Percentiles rank a stretch among this genome's conserved stretches.
Evolutionary conservation across 163 green algal genomes (phyloP).

Genomic region (Trebouxia gelatinosa): DNA sequence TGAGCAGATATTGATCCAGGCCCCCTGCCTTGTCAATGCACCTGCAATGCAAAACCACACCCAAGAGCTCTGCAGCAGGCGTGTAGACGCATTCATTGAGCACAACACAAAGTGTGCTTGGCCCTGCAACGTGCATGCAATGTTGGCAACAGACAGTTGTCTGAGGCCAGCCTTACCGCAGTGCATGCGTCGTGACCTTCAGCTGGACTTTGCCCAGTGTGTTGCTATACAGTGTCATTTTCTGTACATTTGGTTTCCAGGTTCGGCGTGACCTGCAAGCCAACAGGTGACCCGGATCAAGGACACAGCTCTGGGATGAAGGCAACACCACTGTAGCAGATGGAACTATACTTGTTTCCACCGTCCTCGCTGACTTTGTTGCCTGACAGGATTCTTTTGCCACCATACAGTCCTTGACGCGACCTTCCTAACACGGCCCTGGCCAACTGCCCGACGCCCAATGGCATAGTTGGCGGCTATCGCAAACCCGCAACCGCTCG

Average conservation of each 20-base stretch:
- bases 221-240: conserved; percentile 69
- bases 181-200: conserved; percentile 67
- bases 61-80: no score
- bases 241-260: conserved; percentile 81
- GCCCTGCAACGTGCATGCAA: no score
- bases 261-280: conserved; percentile 59
- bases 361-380: conserved; percentile 85
- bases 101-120: no score
- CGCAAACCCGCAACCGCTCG: background rate
- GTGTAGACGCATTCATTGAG: no score
- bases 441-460: conserved; percentile 38
- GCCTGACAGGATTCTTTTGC: conserved; percentile 62
- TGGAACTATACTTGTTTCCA: conserved; percentile 70
- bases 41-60: conserved; percentile 26
- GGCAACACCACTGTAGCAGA: background rate
- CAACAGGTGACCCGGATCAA: background rate
- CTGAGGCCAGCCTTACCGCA: conserved; percentile 50
- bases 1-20: conserved; percentile 72
- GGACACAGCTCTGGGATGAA: background rate
- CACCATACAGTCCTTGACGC: conserved; percentile 68
- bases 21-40: conserved; percentile 71
- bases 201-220: conserved; percentile 64
- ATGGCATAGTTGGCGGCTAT: background rate
- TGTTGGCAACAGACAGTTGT: no score
- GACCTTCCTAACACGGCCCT: conserved; percentile 50